Base-by-base conservation (phyloP, 2,329 filamentous ascomycete genomes). In the Sclerotinia glacialis region DNA sequence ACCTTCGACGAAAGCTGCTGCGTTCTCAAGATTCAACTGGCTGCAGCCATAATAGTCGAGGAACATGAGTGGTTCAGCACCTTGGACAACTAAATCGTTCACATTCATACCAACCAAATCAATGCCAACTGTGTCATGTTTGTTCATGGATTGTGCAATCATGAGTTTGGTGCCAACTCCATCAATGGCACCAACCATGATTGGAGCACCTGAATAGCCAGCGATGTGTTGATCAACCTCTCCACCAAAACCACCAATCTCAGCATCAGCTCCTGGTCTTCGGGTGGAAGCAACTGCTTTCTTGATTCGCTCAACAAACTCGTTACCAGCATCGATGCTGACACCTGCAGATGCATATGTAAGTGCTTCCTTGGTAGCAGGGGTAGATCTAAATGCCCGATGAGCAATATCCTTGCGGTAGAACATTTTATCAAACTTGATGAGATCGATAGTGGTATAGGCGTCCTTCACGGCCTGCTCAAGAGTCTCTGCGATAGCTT, bases 1-100 rank as follows among this genome's bases (percentile, higher is more conserved):
- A 70, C 95, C 93, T 75, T 92, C 86, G 50, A 99, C 91, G 76
- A 99, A 98, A n/a, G 87, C 84, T 14, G 90, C 88, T 0, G 93
- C 92, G 5, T 87, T 87, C 47, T 87, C 82, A 11, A 94, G 86
- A 72, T 96, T 87, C 28, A 99, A 86, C 77, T 89, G 90, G 78
- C 91, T 93, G 83, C 93, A 97, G 69, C 93, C 94, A 79, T 96
- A 97, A 84, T 96, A 98, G 81, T 99, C 95, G 69, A 98, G 88
- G 85, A 99, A 98, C 83, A 95, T 95, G 71, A 98, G 84, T 2
- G 95, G 93, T 72, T 95, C 92, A 16, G 95, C 95, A 65, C 95
- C 95, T 80, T 98, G 93, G 11, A 98, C 95, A 62, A 99, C 89
- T 0, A 99, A 84, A 76, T 99, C 95, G 78, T 99, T 99, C 76